phyloP scores from a whole-genome alignment of 306 rosid species.

The Trifolium pratense region DNA sequence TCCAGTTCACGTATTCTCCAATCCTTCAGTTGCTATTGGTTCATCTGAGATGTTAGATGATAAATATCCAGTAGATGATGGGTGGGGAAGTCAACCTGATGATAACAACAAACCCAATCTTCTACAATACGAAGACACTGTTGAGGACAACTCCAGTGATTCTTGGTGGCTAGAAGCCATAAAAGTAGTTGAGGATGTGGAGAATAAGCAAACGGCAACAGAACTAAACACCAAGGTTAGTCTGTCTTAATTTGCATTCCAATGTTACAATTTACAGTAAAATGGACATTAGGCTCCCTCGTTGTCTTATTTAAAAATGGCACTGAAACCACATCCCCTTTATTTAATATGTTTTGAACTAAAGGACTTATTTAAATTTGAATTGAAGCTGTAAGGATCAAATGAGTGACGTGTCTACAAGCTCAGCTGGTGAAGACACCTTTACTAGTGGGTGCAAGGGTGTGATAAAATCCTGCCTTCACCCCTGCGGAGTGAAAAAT shows the following conservation, averaged over 20 bases:
- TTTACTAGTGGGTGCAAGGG: not conserved
- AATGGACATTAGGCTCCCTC: conserved; percentile 2
- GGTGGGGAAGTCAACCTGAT: conserved; percentile 33
- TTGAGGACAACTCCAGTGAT: conserved; percentile 49
- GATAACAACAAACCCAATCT: conserved; percentile 31
- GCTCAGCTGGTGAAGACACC: conserved; percentile 9
- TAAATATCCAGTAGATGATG: conserved; percentile 40
- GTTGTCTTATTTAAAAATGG: conserved; percentile 1
- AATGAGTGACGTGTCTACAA: conserved; percentile 11
- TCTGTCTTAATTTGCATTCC: conserved; percentile 33
- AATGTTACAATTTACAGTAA: conserved; percentile 6
- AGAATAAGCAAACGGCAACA: conserved; percentile 54
- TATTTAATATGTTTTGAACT: not conserved
- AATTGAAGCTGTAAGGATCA: conserved; percentile 8
- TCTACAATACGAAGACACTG: conserved; percentile 43
- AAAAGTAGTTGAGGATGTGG: conserved; percentile 68
- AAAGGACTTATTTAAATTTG: conserved; percentile 5
- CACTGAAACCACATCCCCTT: conserved; percentile 13
- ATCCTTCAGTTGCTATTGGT: conserved; percentile 42
- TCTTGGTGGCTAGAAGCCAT: conserved; percentile 89
- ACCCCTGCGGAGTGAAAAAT: not conserved
- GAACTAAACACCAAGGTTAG: conserved; percentile 53
- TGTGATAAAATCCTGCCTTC: not conserved
- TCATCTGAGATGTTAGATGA: conserved; percentile 48
- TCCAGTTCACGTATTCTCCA: conserved; percentile 60